A percentile compares a stretch with the other conserved stretches of the same genome.
phyloP scores from a whole-genome alignment of 148 eudicot species.

The Nepenthes gracilis region DNA sequence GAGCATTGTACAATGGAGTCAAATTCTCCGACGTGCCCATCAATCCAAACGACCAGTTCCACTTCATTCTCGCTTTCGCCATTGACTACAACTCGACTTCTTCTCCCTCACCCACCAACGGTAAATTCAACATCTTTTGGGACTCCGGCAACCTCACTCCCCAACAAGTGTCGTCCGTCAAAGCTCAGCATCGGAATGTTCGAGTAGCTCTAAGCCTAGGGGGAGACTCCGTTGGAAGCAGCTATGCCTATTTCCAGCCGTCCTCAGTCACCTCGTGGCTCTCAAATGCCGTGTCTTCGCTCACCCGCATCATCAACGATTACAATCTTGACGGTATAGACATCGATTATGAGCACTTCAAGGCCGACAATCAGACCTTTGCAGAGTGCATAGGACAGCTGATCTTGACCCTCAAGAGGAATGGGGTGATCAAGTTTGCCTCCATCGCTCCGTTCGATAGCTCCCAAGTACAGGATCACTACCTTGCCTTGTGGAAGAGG shows the following conservation, averaged over 20 bases:
- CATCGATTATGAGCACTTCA: conserved; percentile 41
- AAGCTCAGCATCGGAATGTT: conserved; percentile 22
- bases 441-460: conserved; percentile 40
- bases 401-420: conserved; percentile 24
- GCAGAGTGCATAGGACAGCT: conserved; percentile 36
- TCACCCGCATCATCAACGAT: conserved; percentile 16
- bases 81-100: conserved; percentile 49
- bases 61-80: conserved; percentile 49
- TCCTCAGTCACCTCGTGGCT: conserved; percentile 31
- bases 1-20: conserved; percentile 37
- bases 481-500: conserved; percentile 24
- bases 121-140: conserved; percentile 43
- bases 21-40: conserved; percentile 41
- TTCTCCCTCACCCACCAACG: conserved; percentile 38
- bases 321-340: conserved; percentile 33
- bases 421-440: conserved; percentile 21
- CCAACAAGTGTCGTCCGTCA: conserved; percentile 19
- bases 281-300: conserved; percentile 31
- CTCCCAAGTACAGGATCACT: conserved; percentile 24
- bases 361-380: conserved; percentile 21
- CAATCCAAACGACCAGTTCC: conserved; percentile 34
- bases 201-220: conserved; percentile 37
- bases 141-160: conserved; percentile 31
- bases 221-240: conserved; percentile 20
- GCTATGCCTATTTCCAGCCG: conserved; percentile 29